Base-by-base conservation (phyloP, 768 basidiomycete species). In the Suillus tomentosus region DNA sequence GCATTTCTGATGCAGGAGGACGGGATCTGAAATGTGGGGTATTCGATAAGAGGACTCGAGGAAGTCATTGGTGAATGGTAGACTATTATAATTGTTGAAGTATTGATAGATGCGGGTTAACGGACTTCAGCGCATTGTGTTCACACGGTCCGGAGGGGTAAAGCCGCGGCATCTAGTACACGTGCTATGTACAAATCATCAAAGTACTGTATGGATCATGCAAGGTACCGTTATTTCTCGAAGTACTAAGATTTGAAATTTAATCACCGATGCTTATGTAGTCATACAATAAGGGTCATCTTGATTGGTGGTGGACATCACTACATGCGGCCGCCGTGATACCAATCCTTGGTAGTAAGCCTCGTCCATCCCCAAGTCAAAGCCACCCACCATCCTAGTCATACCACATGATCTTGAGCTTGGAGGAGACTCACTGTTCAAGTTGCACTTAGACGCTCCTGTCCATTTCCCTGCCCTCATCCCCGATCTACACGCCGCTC, bases 1-100 rank as follows among this genome's bases (percentile, higher is more conserved):
- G 40, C 70, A 73, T 72, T 50, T 27, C 10, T n/a, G 22, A 13
- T 57, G 15, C 55, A 39, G 14, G 37, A 27, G 22, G 24, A 15
- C 0, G 9, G 14, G 39, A 36, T 27, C 39, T 40, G 51, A 19
- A 34, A 53, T 31, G 24, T 27, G 50, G 1, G 17, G 10, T 31
- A 10, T 53, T 53, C 3, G 51, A 34, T 53, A 19, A 19, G 50
- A 51, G 24, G 9, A 15, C 48, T 53, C 14, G 24, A 0, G 27
- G 17, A 53, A 31, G 5, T 19, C 51, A 53, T 53, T 19, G 2
- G 27, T 17, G 15, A 19, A 34, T 19, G 0, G 27, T 10, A 34
- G 31, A 34, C 31, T 53, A 53, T 53, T 53, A 53, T 53, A 34
- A 34, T 53, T 34, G 17, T 31, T 31, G 0, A 27, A 31, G 31